A percentile compares a stretch with the other conserved stretches of the same genome.
Conservation (phyloP, 1,284 basidiomycete species). For the Puccinia triticina region DNA sequence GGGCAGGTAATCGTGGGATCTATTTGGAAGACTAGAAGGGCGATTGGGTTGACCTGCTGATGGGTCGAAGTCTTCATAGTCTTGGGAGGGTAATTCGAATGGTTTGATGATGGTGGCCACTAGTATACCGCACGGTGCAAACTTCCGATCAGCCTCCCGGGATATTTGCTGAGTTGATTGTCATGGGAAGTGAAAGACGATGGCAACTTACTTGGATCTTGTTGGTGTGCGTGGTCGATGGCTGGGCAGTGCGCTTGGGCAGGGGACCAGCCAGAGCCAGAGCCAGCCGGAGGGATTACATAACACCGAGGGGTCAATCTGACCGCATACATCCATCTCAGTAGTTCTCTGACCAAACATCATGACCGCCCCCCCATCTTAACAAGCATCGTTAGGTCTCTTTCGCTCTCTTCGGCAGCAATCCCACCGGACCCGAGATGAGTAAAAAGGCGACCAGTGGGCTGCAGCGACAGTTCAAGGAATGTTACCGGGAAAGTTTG, state of each 20-base stretch:
- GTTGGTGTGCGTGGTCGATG: background rate
- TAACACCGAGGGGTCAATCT: too few species aligned
- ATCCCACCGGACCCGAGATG: background rate
- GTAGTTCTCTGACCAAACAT: too few species aligned
- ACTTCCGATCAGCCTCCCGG: too few species aligned
- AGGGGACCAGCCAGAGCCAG: too few species aligned
- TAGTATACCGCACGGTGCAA: too few species aligned
- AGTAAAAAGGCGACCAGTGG: slow-evolving; percentile 8
- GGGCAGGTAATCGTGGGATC: background rate
- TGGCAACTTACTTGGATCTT: background rate
- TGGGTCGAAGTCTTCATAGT: slow-evolving; percentile 37
- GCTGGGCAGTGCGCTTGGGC: too few species aligned
- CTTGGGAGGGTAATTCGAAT: background rate
- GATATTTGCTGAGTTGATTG: background rate
- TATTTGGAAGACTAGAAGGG: background rate
- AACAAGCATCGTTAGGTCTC: background rate
- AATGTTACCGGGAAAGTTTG: slow-evolving; percentile 14
- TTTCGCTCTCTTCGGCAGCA: background rate
- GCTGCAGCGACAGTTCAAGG: slow-evolving; percentile 22
- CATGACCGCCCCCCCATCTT: too few species aligned
- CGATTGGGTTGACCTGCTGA: background rate
- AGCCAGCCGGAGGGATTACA: too few species aligned
- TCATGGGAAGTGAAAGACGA: background rate
- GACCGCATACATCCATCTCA: too few species aligned
- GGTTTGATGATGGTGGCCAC: background rate